Percentiles rank a stretch among this genome's conserved stretches.
Evolutionary conservation across 148 eudicot genomes (phyloP).

Genomic region (Talinum fruticosum): DNA sequence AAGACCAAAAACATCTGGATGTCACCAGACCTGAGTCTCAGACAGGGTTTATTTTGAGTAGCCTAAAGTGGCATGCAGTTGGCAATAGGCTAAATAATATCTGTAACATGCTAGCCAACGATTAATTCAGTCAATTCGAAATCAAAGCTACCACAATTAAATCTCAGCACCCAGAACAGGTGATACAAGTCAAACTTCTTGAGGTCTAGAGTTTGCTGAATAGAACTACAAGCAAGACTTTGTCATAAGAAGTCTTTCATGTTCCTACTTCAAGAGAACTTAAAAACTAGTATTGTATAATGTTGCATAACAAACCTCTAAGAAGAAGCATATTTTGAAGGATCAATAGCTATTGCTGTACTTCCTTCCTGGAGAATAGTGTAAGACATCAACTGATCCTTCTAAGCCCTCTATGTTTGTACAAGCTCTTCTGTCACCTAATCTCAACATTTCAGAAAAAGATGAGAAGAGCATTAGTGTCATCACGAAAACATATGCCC

Average conservation of each 20-base stretch:
- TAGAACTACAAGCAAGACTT: background rate
- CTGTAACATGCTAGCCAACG: too few relatives aligned
- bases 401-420: conserved; percentile 1
- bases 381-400: background rate
- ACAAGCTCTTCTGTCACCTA: conserved; percentile 28
- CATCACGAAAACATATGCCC: background rate
- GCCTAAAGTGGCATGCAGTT: too few relatives aligned
- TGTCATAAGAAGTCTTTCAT: background rate
- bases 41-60: too few relatives aligned
- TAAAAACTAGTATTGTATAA: background rate
- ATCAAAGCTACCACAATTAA: too few relatives aligned
- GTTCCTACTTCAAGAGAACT: background rate
- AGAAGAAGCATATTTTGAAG: background rate
- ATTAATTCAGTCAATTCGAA: too few relatives aligned
- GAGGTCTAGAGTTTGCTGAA: background rate
- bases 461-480: background rate
- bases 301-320: conserved; percentile 11
- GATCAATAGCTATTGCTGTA: background rate
- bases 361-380: background rate
- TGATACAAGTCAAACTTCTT: background rate
- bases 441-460: background rate
- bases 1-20: too few relatives aligned
- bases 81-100: too few relatives aligned
- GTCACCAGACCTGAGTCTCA: too few relatives aligned
- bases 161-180: too few relatives aligned